Evolutionary conservation across 2,329 filamentous ascomycete genomes (phyloP).

Genomic region (Sclerotinia glacialis): DNA sequence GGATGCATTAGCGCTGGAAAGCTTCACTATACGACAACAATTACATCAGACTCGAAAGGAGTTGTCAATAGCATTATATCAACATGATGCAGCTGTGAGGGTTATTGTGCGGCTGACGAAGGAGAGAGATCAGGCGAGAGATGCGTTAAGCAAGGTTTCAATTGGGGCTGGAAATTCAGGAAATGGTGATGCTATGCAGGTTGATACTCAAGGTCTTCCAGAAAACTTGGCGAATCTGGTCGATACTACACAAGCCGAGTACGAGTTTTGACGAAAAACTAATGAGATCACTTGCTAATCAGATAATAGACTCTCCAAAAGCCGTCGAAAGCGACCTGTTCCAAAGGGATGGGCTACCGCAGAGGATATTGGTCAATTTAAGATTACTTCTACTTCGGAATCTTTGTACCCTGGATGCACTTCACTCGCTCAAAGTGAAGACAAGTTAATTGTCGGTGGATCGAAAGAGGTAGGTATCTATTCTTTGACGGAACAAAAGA

Average conservation of each 20-base stretch:
- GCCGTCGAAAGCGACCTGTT: conserved; percentile 82
- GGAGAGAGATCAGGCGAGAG: conserved; percentile 88
- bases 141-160: conserved; percentile 81
- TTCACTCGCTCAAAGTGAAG: conserved; percentile 58
- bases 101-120: conserved; percentile 89
- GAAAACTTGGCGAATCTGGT: conserved; percentile 69
- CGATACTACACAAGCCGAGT: conserved; percentile 77
- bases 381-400: conserved; percentile 52
- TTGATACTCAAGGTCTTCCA: conserved; percentile 77
- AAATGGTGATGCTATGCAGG: conserved; percentile 84
- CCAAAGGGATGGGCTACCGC: conserved; percentile 80
- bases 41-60: conserved; percentile 88
- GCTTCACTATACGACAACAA: conserved; percentile 86
- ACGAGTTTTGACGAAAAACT: conserved; percentile 43
- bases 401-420: conserved; percentile 58
- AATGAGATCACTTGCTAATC: conserved; percentile 25
- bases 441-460: conserved; percentile 62
- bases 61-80: conserved; percentile 88
- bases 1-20: conserved; percentile 89
- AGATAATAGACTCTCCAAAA: conserved; percentile 68
- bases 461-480: conserved; percentile 67
- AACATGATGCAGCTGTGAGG: conserved; percentile 93
- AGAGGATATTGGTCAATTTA: conserved; percentile 65
- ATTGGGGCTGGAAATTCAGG: conserved; percentile 57
- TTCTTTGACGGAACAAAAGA: conserved; percentile 71